Base-by-base conservation (phyloP, 179 eudicot genomes). In the Nepenthes alata region DNA sequence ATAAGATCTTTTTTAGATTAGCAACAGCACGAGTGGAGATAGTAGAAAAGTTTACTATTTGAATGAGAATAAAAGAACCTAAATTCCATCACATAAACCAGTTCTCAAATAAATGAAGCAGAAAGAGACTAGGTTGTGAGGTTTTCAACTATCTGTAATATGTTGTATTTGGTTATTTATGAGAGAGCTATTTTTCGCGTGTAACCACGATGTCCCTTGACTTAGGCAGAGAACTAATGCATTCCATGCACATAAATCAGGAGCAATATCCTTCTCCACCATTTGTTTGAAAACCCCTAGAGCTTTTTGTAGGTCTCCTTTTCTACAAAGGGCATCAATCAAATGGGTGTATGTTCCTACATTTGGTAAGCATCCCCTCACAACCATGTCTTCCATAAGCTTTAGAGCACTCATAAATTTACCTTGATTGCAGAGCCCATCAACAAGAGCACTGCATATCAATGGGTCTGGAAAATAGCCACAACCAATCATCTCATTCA, bases 301-400 rank as follows among this genome's bases (percentile, higher is more conserved):
- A 53, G 83, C 93, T 70, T 66, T 78, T 37, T 57, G 77, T 37
- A 83, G 57, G 38, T 91, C 80, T 7, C 85, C 85, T 62, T 59
- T 66, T 64, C 67, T 65, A 71, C 95, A 77, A 39, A 74, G 71
- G 9, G 73, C 87, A 44, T 61, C 61, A 25, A 25, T 25, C 25
- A 93, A 15, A 70, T 87, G 76, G 37, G 74, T 57, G 63, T 78
- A 91, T 47, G 86, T 84, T 61, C 70, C 86, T 47, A 55, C 41
- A 54, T 91, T 76, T 37, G 73, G 84, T 59, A 66, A 65, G 56
- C 25, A 25, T 25, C 25, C 25, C 25, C 25, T 25, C 25, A 53
- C 75, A 59, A 60, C 73, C 75, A 85, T 63, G 65, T 89, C 95
- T 64, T 86, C 81, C 68, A 81, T n/a, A 53, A 89, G 78, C 56